phyloP scores from a whole-genome alignment of 2,329 filamentous ascomycete genomes.

The Botryotinia globosa region DNA sequence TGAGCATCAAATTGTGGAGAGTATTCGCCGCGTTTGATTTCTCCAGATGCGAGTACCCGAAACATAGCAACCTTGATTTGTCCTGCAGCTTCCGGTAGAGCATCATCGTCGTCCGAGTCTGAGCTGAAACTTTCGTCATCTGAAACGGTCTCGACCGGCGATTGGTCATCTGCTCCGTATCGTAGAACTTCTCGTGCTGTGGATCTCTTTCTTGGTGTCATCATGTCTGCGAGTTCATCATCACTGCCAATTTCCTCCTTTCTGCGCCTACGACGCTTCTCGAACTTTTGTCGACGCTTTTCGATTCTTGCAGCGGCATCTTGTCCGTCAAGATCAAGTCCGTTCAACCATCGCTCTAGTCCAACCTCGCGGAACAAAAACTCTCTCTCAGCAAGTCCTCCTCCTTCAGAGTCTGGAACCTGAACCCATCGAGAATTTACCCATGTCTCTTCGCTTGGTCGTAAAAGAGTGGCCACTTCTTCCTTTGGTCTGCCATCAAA shows the following conservation, averaged over 20 bases:
- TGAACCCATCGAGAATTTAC: conserved; percentile 98
- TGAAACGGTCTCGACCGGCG: conserved; percentile 68
- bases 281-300: conserved; percentile 78
- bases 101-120: conserved; percentile 69
- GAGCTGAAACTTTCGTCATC: conserved; percentile 68
- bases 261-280: conserved; percentile 64
- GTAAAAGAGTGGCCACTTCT: conserved; percentile 89
- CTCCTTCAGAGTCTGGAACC: conserved; percentile 84
- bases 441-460: conserved; percentile 96
- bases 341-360: conserved; percentile 93
- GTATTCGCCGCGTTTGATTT: conserved; percentile 97
- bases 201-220: conserved; percentile 25
- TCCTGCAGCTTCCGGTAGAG: conserved; percentile 87
- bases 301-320: conserved; percentile 88
- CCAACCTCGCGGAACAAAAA: conserved; percentile 97
- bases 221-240: conserved; percentile 46
- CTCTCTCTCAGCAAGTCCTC: conserved; percentile 91
- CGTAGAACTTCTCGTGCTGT: conserved; percentile 60
- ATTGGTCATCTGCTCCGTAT: conserved; percentile 74
- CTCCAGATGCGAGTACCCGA: conserved; percentile 88
- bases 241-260: conserved; percentile 49
- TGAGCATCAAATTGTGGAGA: conserved; percentile 96
- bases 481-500: conserved; percentile 95
- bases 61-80: conserved; percentile 99
- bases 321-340: conserved; percentile 88